Conservation (phyloP, 768 basidiomycete genomes). For the Galerina marginata region DNA sequence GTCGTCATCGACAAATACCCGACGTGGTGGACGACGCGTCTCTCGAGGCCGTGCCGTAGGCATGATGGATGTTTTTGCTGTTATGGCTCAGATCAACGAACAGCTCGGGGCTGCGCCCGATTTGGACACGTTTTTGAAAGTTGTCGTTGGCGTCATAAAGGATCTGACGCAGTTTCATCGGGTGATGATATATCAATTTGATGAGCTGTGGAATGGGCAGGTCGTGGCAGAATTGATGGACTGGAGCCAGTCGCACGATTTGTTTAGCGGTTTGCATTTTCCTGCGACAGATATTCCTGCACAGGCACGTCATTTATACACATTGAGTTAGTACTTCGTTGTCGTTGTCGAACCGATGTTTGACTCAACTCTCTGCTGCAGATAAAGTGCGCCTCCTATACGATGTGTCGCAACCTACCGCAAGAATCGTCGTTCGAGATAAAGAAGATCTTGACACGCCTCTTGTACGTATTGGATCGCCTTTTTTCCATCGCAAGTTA, state of each 20-base stretch:
- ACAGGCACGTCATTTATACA: constrained; percentile 73
- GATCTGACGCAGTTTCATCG: constrained; percentile 85
- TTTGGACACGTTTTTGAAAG: constrained; percentile 71
- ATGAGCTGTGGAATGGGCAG: constrained; percentile 80
- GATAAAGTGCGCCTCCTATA: constrained; percentile 83
- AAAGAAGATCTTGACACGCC: constrained; percentile 71
- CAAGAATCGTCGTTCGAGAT: constrained; percentile 68
- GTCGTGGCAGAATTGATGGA: constrained; percentile 83
- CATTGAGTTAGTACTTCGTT: constrained; percentile 52
- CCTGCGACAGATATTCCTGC: constrained; percentile 73
- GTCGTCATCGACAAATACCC: constrained; percentile 6
- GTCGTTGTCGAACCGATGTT: not conserved
- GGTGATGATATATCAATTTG: constrained; percentile 83
- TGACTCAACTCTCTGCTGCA: constrained; percentile 22
- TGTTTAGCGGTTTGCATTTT: constrained; percentile 76
- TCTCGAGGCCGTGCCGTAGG: constrained; percentile 40
- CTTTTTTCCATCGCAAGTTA: not conserved
- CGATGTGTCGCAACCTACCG: constrained; percentile 73
- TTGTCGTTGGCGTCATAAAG: constrained; percentile 72
- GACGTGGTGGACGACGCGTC: constrained; percentile 24
- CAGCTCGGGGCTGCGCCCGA: constrained; percentile 72
- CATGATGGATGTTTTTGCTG: constrained; percentile 82
- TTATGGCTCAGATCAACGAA: constrained; percentile 82
- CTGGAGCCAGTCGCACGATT: constrained; percentile 73
- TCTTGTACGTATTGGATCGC: constrained; percentile 41